Conservation (phyloP, 202 grass and related monocot species). For the Zizania palustris region DNA sequence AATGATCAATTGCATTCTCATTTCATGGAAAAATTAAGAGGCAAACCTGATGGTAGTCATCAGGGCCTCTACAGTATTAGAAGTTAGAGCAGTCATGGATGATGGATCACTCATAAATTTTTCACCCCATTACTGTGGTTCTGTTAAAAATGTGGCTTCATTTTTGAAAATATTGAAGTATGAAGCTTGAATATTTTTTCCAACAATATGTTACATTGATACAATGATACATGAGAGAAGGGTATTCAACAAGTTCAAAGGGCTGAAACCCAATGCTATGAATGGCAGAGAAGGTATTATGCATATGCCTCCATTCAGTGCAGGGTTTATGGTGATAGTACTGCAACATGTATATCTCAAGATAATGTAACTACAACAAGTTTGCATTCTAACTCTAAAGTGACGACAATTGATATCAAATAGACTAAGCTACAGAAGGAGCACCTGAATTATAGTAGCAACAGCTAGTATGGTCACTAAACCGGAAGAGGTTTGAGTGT, state of each 20-base stretch:
- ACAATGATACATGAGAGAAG: neutral
- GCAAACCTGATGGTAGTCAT: neutral
- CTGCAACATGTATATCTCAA: neutral
- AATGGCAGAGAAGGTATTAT: neutral
- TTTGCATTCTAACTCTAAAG: constrained; percentile 28
- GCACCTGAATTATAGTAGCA: constrained; percentile 73
- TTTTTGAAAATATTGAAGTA: neutral
- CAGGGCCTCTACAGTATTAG: neutral
- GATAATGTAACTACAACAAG: neutral
- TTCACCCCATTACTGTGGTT: neutral
- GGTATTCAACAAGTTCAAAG: neutral
- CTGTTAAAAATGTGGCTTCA: neutral
- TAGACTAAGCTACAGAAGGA: constrained; percentile 31
- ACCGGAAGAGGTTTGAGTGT: constrained; percentile 64
- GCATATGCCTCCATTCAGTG: neutral
- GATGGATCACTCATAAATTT: neutral
- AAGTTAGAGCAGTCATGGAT: neutral
- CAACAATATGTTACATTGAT: neutral
- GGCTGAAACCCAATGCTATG: neutral
- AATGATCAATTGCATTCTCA: neutral
- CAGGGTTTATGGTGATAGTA: neutral
- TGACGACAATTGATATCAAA: neutral
- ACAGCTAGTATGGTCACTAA: constrained; percentile 58
- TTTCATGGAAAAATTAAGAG: neutral
- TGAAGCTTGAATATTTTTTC: neutral